phyloP scores from a whole-genome alignment of 371 early-diverging fungal genomes.

The Mortierella sp. region DNA sequence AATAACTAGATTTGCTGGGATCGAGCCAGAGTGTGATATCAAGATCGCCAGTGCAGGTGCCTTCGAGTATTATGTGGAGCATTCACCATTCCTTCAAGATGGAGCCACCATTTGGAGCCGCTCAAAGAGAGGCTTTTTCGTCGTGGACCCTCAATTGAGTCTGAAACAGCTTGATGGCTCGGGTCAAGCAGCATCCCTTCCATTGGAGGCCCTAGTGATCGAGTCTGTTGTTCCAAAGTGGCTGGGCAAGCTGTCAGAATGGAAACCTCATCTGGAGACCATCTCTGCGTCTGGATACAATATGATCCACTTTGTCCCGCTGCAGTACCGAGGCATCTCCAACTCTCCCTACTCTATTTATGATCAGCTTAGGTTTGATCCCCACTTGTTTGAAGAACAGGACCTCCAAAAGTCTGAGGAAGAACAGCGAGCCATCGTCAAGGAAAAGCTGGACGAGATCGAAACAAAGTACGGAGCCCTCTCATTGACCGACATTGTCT shows the following conservation, averaged over 20 bases:
- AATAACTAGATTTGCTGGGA: conserved; percentile 54
- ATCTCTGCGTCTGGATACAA: conserved; percentile 88
- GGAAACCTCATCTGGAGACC: conserved; percentile 78
- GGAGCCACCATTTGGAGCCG: conserved; percentile 20
- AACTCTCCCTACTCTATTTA: conserved; percentile 96
- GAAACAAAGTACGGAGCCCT: conserved; percentile 76
- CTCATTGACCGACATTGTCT: conserved; percentile 93
- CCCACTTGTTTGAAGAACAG: conserved; percentile 79
- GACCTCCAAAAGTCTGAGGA: conserved; percentile 60
- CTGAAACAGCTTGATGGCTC: conserved; percentile 40
- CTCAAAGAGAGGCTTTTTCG: conserved; percentile 70
- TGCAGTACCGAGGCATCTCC: conserved; percentile 89
- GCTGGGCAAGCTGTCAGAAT: conserved; percentile 86
- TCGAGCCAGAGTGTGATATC: conserved; percentile 80
- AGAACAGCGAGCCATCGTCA: conserved; percentile 67
- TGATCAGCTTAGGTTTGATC: conserved; percentile 88
- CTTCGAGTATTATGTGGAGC: conserved; percentile 88
- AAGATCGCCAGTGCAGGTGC: conserved; percentile 77
- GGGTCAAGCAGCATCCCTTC: conserved; percentile 32
- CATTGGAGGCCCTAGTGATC: conserved; percentile 86
- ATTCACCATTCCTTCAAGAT: conserved; percentile 54
- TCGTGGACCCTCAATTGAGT: conserved; percentile 87
- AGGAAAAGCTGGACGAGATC: conserved; percentile 63
- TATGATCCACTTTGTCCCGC: conserved; percentile 96
- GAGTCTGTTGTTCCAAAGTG: conserved; percentile 94